Percentiles rank a stretch among this genome's conserved stretches.
Conservation (phyloP, 495 filamentous ascomycete genomes). For the Hyaloscypha bicolor region DNA sequence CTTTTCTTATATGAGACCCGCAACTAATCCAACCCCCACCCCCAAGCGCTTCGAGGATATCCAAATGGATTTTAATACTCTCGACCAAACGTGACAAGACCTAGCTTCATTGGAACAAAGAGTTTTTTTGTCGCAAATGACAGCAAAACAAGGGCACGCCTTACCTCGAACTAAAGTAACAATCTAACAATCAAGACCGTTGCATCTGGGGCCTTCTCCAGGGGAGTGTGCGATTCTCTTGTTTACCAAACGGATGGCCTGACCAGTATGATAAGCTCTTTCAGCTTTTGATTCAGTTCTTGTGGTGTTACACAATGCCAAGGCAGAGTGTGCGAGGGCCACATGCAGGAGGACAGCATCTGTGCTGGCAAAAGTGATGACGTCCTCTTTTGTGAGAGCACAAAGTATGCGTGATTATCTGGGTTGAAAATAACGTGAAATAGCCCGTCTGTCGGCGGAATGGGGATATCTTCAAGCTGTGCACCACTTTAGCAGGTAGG, state of each 20-base stretch:
- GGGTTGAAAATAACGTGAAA: background rate
- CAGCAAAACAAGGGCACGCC: too few relatives aligned
- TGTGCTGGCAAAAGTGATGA: background rate
- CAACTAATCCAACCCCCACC: too few relatives aligned
- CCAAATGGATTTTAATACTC: background rate
- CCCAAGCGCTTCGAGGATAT: slow-evolving; percentile 4
- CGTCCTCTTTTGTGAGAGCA: background rate
- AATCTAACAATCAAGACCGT: background rate
- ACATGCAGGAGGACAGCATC: background rate
- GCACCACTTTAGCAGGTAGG: too few relatives aligned
- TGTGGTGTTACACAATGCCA: too few relatives aligned
- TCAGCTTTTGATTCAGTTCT: background rate
- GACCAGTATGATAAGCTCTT: background rate
- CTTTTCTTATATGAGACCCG: too few relatives aligned
- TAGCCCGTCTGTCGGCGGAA: background rate
- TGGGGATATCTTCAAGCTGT: too few relatives aligned
- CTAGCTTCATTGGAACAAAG: too few relatives aligned
- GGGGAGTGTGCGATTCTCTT: background rate
- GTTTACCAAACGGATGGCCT: background rate
- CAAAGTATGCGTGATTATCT: background rate
- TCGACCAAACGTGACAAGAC: background rate
- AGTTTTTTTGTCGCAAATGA: too few relatives aligned
- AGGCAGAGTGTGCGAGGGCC: background rate
- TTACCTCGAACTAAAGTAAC: background rate
- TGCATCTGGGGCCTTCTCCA: background rate